These are phyloP conservation scores for Clavispora carvajalis DNA, from an alignment of 805 yeast genomes.

Conservation along the genomic window DNA sequence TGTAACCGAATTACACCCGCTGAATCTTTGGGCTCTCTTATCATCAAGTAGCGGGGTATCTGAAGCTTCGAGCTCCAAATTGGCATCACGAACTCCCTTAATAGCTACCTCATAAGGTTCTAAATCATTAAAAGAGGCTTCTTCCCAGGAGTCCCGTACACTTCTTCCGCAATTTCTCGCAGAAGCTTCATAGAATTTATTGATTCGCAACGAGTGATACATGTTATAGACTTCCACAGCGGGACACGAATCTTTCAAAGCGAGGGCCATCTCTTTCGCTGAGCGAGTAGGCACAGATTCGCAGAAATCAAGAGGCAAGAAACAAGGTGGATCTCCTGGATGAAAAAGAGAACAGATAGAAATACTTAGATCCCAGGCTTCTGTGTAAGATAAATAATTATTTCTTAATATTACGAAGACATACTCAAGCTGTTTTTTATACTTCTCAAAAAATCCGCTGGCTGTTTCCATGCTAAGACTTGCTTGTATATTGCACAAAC, in stretches of 20 bases:
- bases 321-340: conserved; percentile 9
- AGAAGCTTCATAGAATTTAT: neutral
- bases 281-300: neutral
- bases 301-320: conserved; percentile 11
- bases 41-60: too few relatives aligned
- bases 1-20: too few relatives aligned
- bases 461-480: neutral
- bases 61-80: too few relatives aligned
- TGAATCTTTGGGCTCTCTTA: too few relatives aligned
- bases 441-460: neutral
- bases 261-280: neutral
- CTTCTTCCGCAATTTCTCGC: too few relatives aligned
- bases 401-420: neutral
- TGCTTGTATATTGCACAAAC: too few relatives aligned
- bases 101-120: too few relatives aligned
- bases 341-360: conserved; percentile 9
- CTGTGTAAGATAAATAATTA: conserved; percentile 1
- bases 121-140: too few relatives aligned
- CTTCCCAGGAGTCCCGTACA: too few relatives aligned
- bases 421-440: neutral
- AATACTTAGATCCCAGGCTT: conserved; percentile 10
- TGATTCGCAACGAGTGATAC: conserved; percentile 2
- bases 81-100: too few relatives aligned
- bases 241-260: conserved; percentile 4
- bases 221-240: conserved; percentile 6